Evolutionary conservation across 2,329 filamentous ascomycete species (phyloP).

Genomic region (Penicillium sumatraense): DNA sequence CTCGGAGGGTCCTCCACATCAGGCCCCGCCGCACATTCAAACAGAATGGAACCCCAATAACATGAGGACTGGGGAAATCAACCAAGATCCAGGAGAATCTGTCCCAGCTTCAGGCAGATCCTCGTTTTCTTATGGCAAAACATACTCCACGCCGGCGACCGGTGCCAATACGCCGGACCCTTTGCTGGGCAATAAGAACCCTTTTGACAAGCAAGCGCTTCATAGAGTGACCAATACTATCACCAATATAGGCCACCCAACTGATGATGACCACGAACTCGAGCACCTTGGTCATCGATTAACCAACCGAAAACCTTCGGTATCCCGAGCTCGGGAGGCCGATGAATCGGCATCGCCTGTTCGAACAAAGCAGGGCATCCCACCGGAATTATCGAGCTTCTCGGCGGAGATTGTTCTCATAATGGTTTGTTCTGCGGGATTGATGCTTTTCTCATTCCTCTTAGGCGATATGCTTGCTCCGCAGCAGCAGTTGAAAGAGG

Average conservation of each 20-base stretch:
- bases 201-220: conserved; percentile 19
- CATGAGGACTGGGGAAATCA: background rate
- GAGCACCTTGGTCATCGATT: conserved; percentile 17
- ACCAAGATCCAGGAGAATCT: conserved; percentile 10
- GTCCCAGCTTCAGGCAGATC: conserved; percentile 21
- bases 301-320: conserved; percentile 23
- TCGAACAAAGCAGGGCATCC: conserved; percentile 37
- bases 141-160: conserved; percentile 30
- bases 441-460: conserved; percentile 50
- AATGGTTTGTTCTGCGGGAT: conserved; percentile 47
- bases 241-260: conserved; percentile 8
- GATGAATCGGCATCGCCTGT: conserved; percentile 26
- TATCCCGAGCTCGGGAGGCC: conserved; percentile 17
- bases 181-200: conserved; percentile 21
- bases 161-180: conserved; percentile 35
- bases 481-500: conserved; percentile 42
- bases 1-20: conserved; percentile 11
- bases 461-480: conserved; percentile 48
- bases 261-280: conserved; percentile 20
- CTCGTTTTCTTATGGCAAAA: conserved; percentile 22
- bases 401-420: conserved; percentile 47
- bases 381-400: conserved; percentile 46
- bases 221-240: conserved; percentile 24
- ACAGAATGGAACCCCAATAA: conserved; percentile 5
- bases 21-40: conserved; percentile 7